Conservation (phyloP, 352 stramenopile species). For the Peronospora belbahrii region DNA sequence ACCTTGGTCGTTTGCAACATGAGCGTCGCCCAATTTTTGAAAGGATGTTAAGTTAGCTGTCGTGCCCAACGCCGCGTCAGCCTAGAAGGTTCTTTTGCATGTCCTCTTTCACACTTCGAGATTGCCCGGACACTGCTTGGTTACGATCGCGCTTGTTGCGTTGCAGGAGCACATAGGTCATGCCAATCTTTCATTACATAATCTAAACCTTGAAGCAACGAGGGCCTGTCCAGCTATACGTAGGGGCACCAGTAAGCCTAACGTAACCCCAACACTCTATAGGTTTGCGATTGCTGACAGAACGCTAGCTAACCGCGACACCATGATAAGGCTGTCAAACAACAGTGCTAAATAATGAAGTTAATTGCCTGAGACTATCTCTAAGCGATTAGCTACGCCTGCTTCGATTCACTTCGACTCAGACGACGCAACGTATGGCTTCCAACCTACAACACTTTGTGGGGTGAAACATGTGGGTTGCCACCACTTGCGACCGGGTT, state of each 20-base stretch:
- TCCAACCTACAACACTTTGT: constrained; percentile 10
- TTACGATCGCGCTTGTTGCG: constrained; percentile 2
- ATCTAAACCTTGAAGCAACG: constrained; percentile 1
- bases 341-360: not conserved
- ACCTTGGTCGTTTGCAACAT: constrained; percentile 15
- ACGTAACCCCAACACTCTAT: constrained; percentile 18
- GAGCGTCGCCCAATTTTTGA: constrained; percentile 17
- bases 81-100: constrained; percentile 18
- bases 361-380: not conserved
- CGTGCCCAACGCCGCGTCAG: constrained; percentile 16
- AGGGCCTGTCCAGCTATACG: constrained; percentile 17
- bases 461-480: not conserved
- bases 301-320: constrained; percentile 4
- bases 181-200: constrained; percentile 1
- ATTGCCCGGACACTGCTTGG: constrained; percentile 4
- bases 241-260: constrained; percentile 14
- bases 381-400: not conserved
- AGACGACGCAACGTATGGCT: constrained; percentile 11
- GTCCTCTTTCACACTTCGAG: not conserved
- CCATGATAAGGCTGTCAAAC: not conserved
- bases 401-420: not conserved
- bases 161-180: constrained; percentile 3
- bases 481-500: not conserved
- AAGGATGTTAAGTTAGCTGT: constrained; percentile 25
- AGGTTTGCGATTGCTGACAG: constrained; percentile 14